These are phyloP conservation scores for Xerocomus amazonicus DNA, from an alignment of 1,284 basidiomycete species.

Conservation along the genomic window DNA sequence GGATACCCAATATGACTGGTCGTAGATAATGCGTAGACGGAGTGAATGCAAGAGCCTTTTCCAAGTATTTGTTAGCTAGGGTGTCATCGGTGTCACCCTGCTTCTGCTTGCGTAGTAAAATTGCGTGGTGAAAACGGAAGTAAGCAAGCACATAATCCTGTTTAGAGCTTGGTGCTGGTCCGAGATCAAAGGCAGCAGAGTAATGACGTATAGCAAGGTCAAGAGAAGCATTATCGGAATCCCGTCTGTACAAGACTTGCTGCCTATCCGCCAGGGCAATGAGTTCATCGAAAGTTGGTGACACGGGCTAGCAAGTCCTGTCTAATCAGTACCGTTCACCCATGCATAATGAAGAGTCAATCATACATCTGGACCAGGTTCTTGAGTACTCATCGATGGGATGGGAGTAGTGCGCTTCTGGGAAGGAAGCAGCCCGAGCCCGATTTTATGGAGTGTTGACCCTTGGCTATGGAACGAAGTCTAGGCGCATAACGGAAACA, in stretches of 20 bases:
- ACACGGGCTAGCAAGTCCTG: background rate
- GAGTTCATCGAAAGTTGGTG: conserved; percentile 10
- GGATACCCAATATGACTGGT: conserved; percentile 8
- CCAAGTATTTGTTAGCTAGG: conserved; percentile 3
- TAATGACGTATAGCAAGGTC: conserved; percentile 16
- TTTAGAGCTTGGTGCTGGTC: conserved; percentile 2
- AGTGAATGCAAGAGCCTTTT: conserved; percentile 8
- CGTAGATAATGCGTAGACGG: conserved; percentile 9
- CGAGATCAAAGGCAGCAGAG: conserved; percentile 19
- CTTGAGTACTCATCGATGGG: background rate
- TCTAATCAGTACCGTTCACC: background rate
- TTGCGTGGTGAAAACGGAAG: conserved; percentile 6
- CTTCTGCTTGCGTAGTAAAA: conserved; percentile 2
- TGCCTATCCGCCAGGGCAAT: conserved; percentile 16
- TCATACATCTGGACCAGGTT: conserved; percentile 3
- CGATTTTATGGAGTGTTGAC: too few relatives aligned
- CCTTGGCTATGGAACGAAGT: too few relatives aligned
- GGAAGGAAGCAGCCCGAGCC: background rate
- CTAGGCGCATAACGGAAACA: too few relatives aligned
- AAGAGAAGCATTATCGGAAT: conserved; percentile 6
- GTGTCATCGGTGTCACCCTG: background rate
- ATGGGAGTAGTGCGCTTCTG: background rate
- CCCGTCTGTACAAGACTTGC: conserved; percentile 10
- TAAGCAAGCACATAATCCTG: conserved; percentile 8
- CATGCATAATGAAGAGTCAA: background rate